Percentiles rank a stretch among this genome's conserved stretches.
These are phyloP conservation scores for Afroboletus lepidellus DNA, from an alignment of 1,284 basidiomycete species.

Conservation along the genomic window DNA sequence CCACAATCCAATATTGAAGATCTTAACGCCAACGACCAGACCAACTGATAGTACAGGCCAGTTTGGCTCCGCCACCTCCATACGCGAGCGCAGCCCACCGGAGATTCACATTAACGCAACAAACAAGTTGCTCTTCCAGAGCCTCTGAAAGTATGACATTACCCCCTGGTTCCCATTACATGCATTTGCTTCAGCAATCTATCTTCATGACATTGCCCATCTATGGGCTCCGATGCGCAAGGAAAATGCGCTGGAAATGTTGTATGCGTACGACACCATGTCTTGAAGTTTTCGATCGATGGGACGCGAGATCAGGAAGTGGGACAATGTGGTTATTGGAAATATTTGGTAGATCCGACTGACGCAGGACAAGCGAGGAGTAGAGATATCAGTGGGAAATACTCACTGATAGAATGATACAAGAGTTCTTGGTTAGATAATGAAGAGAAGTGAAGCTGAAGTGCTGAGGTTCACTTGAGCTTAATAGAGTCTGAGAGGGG, in stretches of 20 bases:
- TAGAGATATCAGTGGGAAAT: too few species aligned
- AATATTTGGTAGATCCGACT: too few species aligned
- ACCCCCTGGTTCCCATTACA: constrained; percentile 20
- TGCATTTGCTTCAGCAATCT: constrained; percentile 15
- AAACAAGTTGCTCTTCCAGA: background rate
- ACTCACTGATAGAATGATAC: too few species aligned
- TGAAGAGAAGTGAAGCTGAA: too few species aligned
- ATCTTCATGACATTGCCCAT: constrained; percentile 23
- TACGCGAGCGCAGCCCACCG: constrained; percentile 10
- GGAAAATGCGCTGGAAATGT: constrained; percentile 44
- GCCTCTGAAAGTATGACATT: constrained; percentile 19
- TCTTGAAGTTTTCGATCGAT: too few species aligned
- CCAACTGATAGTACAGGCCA: background rate
- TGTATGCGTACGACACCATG: constrained; percentile 52
- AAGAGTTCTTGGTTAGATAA: too few species aligned
- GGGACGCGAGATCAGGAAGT: too few species aligned
- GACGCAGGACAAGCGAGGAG: too few species aligned
- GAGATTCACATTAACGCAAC: constrained; percentile 5
- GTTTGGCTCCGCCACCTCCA: constrained; percentile 21
- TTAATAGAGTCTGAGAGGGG: too few species aligned
- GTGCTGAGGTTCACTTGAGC: too few species aligned
- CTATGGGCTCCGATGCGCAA: constrained; percentile 26
- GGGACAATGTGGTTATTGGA: too few species aligned
- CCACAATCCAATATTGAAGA: constrained; percentile 5
- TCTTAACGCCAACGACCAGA: background rate